Percentiles rank a stretch among this genome's conserved stretches.
Conservation (phyloP, 1,139 yeast species). For the Pichia sorboxylosa region DNA sequence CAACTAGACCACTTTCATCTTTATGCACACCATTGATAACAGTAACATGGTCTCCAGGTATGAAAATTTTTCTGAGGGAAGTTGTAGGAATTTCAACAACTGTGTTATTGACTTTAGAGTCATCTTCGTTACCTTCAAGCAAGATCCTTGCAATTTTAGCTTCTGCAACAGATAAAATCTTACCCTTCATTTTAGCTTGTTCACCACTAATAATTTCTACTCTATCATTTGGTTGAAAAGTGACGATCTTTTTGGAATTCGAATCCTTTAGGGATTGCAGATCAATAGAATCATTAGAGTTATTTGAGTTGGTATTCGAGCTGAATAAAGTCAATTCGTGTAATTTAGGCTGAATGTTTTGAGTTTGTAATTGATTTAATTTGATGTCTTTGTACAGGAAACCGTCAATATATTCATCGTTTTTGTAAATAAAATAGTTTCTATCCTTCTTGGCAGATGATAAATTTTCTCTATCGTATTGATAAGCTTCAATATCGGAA, state of each 20-base stretch:
- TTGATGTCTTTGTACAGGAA: slow-evolving; percentile 79
- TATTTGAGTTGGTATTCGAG: slow-evolving; percentile 43
- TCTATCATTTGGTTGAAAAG: slow-evolving; percentile 87
- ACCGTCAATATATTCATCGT: slow-evolving; percentile 86
- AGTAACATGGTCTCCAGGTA: slow-evolving; percentile 91
- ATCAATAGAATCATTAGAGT: slow-evolving; percentile 45
- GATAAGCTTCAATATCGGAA: slow-evolving; percentile 54
- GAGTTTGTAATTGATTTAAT: slow-evolving; percentile 69
- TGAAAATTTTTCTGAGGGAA: slow-evolving; percentile 74
- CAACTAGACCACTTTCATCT: slow-evolving; percentile 92
- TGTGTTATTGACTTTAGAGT: slow-evolving; percentile 28
- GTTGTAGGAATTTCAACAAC: slow-evolving; percentile 64
- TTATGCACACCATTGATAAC: slow-evolving; percentile 84
- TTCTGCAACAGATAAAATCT: slow-evolving; percentile 54
- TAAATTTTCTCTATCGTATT: slow-evolving; percentile 43
- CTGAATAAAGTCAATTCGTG: slow-evolving; percentile 83
- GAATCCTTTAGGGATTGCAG: slow-evolving; percentile 66
- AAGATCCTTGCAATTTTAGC: slow-evolving; percentile 52
- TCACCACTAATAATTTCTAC: slow-evolving; percentile 90
- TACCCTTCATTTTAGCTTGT: slow-evolving; percentile 81
- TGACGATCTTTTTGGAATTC: slow-evolving; percentile 35
- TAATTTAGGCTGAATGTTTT: slow-evolving; percentile 74
- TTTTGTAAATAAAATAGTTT: slow-evolving; percentile 61
- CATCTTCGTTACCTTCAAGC: slow-evolving; percentile 38
- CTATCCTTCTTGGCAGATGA: slow-evolving; percentile 56